Conservation (phyloP, 2,329 filamentous ascomycete genomes). For the Ophiostoma triangulosporum region DNA sequence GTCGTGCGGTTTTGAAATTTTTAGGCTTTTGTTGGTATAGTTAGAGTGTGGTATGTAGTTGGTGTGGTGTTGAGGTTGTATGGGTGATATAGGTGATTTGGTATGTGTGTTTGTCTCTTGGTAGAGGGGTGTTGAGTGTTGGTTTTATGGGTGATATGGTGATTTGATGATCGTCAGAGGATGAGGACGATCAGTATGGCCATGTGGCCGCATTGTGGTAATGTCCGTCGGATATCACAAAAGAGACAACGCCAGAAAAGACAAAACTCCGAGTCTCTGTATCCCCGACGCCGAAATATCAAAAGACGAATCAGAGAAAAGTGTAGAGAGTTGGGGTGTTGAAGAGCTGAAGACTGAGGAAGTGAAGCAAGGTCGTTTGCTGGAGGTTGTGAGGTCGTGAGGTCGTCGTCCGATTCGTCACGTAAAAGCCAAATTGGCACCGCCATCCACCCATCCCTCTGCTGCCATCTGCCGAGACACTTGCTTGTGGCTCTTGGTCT, state of each 20-base stretch:
- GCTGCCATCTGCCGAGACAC: not conserved
- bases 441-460: not conserved
- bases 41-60: not conserved
- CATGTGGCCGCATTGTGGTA: too few species aligned
- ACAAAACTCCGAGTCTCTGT: not conserved
- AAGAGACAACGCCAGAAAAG: not conserved
- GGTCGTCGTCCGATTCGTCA: too few species aligned
- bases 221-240: too few species aligned
- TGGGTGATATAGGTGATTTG: not conserved
- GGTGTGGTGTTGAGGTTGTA: not conserved
- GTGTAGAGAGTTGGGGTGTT: too few species aligned
- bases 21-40: not conserved
- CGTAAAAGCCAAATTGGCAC: too few species aligned
- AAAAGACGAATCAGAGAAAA: not conserved
- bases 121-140: not conserved
- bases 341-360: too few species aligned
- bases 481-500: not conserved
- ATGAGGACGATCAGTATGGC: not conserved
- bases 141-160: not conserved
- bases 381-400: not conserved
- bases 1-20: not conserved
- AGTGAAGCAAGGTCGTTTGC: not conserved
- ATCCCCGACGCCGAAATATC: not conserved
- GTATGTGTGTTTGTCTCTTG: not conserved
- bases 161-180: too few species aligned